Conservation (phyloP, 164 flowering plant genomes). For the Magnolia changhungtana region DNA sequence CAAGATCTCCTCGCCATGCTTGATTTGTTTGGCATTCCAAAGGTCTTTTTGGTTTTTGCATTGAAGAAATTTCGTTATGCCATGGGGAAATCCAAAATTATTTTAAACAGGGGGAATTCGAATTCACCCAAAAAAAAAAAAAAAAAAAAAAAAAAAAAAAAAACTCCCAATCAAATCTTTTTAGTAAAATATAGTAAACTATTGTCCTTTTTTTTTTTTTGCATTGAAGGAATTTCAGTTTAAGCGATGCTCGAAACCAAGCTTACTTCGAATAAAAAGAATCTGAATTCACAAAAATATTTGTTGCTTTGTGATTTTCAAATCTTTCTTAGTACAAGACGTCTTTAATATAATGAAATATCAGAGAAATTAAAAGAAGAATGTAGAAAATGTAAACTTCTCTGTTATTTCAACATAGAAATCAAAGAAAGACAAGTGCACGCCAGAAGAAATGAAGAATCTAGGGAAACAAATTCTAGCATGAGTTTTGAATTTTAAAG, state of each 20-base stretch:
- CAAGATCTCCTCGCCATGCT: conserved; percentile 23
- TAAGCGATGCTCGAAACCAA: too few relatives aligned
- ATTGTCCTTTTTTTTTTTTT: background rate
- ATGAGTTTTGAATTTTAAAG: too few relatives aligned
- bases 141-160: background rate
- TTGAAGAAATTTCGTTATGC: conserved; percentile 24
- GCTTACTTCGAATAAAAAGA: too few relatives aligned
- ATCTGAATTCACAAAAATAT: too few relatives aligned
- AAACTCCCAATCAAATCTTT: background rate
- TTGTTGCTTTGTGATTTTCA: too few relatives aligned
- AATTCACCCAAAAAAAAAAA: too few relatives aligned
- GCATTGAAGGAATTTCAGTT: too few relatives aligned
- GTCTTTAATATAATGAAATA: too few relatives aligned
- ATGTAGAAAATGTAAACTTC: background rate
- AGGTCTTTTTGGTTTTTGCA: conserved; percentile 21
- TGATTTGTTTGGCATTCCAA: conserved; percentile 19
- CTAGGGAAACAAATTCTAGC: too few relatives aligned
- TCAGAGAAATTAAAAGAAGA: background rate
- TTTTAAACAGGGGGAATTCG: background rate
- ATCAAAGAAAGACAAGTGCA: background rate
- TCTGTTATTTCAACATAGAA: too few relatives aligned
- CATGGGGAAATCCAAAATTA: background rate
- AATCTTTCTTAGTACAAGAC: too few relatives aligned
- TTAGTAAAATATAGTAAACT: too few relatives aligned
- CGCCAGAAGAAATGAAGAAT: background rate